These are phyloP conservation scores for Candida broadrunensis DNA, from an alignment of 805 yeast species.

Conservation along the genomic window DNA sequence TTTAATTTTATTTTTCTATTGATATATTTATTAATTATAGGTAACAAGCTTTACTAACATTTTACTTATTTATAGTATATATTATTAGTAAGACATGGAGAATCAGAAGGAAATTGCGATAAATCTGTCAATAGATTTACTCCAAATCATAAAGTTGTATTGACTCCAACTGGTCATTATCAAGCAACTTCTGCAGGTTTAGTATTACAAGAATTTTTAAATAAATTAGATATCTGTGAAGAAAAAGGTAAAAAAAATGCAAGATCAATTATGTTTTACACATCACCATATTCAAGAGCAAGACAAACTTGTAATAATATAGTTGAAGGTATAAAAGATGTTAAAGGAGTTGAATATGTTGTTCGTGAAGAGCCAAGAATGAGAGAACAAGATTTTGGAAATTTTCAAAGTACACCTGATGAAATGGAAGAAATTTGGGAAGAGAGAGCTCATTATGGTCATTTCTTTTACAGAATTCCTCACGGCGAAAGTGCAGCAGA, in stretches of 20 bases:
- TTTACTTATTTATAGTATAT: slow-evolving; percentile 60
- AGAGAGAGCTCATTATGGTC: slow-evolving; percentile 83
- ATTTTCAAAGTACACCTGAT: slow-evolving; percentile 73
- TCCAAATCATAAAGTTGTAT: slow-evolving; percentile 76
- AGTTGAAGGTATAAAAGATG: slow-evolving; percentile 49
- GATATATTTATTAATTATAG: no score
- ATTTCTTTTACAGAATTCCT: slow-evolving; percentile 79
- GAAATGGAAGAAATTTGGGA: slow-evolving; percentile 81
- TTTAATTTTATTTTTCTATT: no score
- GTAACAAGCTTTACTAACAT: no score
- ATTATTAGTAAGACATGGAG: slow-evolving; percentile 85
- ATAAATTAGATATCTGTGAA: slow-evolving; percentile 11
- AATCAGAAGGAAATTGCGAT: slow-evolving; percentile 86
- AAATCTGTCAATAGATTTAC: slow-evolving; percentile 73
- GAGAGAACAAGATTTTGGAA: slow-evolving; percentile 95
- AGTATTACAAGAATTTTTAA: slow-evolving; percentile 39
- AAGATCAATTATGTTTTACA: slow-evolving; percentile 63
- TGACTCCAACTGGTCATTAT: slow-evolving; percentile 67
- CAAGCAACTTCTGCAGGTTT: slow-evolving; percentile 64
- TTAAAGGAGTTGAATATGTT: slow-evolving; percentile 44
- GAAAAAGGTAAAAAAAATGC: slow-evolving; percentile 31
- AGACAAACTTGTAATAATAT: slow-evolving; percentile 79
- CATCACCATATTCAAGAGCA: slow-evolving; percentile 84
- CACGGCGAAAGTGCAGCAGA: slow-evolving; percentile 96
- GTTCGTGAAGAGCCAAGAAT: slow-evolving; percentile 86